Percentiles rank a stretch among this genome's conserved stretches.
Conservation (phyloP, 768 basidiomycete genomes). For the Xerocomellus intermedius region DNA sequence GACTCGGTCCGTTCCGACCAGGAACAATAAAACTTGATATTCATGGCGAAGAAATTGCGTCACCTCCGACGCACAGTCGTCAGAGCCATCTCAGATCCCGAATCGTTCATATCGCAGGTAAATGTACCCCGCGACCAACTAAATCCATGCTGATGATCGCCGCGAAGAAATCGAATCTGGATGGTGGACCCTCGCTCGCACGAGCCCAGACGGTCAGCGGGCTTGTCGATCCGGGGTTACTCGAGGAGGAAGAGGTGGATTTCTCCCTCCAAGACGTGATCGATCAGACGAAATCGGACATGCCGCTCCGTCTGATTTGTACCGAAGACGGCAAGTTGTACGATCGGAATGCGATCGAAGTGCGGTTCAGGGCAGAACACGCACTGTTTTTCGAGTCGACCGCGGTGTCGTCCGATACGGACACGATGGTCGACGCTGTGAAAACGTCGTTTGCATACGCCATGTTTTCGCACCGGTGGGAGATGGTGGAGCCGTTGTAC, state of each 20-base stretch:
- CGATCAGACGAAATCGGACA: slow-evolving; percentile 14
- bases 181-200: neutral
- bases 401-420: neutral
- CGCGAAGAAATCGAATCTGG: neutral
- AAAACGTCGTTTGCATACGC: slow-evolving; percentile 17
- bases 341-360: slow-evolving; percentile 15
- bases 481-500: slow-evolving; percentile 11
- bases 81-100: slow-evolving; percentile 21
- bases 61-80: slow-evolving; percentile 16
- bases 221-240: neutral
- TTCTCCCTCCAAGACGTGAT: slow-evolving; percentile 16
- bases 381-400: slow-evolving; percentile 11
- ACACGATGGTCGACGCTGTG: slow-evolving; percentile 7
- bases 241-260: neutral
- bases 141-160: neutral
- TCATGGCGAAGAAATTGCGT: slow-evolving; percentile 11
- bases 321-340: slow-evolving; percentile 27
- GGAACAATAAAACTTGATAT: neutral
- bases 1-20: neutral
- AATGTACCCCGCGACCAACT: neutral
- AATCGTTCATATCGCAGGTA: slow-evolving; percentile 9
- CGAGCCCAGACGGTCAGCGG: neutral
- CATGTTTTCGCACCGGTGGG: slow-evolving; percentile 30
- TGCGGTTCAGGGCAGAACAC: slow-evolving; percentile 13
- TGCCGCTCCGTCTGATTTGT: slow-evolving; percentile 25